These are phyloP conservation scores for Pleomassaria siparia DNA, from an alignment of 2,329 filamentous ascomycete genomes.

Conservation along the genomic window DNA sequence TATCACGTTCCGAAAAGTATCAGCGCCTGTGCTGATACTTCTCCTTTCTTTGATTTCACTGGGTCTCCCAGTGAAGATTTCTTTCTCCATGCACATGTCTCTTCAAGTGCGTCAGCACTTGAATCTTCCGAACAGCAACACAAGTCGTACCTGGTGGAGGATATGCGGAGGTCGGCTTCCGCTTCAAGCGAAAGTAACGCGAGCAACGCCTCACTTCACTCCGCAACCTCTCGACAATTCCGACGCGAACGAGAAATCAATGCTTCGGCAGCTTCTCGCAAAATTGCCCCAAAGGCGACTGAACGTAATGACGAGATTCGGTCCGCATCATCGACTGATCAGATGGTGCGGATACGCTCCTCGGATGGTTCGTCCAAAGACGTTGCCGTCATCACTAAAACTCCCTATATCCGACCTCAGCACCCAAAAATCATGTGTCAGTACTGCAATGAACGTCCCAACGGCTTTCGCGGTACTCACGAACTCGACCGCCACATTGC, in stretches of 20 bases:
- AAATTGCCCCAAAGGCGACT: slow-evolving; percentile 51
- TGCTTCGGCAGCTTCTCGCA: slow-evolving; percentile 50
- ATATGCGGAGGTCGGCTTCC: slow-evolving; percentile 56
- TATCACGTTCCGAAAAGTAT: slow-evolving; percentile 35
- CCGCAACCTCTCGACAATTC: slow-evolving; percentile 49
- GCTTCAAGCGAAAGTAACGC: slow-evolving; percentile 37
- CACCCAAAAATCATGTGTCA: slow-evolving; percentile 72
- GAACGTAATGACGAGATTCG: slow-evolving; percentile 29
- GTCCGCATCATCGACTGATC: slow-evolving; percentile 43
- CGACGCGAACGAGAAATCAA: slow-evolving; percentile 53
- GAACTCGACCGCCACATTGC: slow-evolving; percentile 61
- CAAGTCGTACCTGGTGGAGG: slow-evolving; percentile 43
- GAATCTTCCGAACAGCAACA: slow-evolving; percentile 30
- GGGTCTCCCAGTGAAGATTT: slow-evolving; percentile 41
- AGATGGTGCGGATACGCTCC: slow-evolving; percentile 55
- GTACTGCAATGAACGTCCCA: slow-evolving; percentile 69
- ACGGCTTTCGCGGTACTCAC: slow-evolving; percentile 84
- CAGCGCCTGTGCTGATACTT: slow-evolving; percentile 33
- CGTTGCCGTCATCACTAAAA: slow-evolving; percentile 54
- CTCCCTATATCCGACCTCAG: slow-evolving; percentile 64
- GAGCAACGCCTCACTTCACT: slow-evolving; percentile 49
- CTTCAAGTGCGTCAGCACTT: slow-evolving; percentile 38
- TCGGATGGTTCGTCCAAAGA: slow-evolving; percentile 57
- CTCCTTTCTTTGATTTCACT: slow-evolving; percentile 36
- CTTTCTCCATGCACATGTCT: slow-evolving; percentile 31